phyloP scores from a whole-genome alignment of 2,329 filamentous ascomycete species.

The Teratosphaeria zuluensis region DNA sequence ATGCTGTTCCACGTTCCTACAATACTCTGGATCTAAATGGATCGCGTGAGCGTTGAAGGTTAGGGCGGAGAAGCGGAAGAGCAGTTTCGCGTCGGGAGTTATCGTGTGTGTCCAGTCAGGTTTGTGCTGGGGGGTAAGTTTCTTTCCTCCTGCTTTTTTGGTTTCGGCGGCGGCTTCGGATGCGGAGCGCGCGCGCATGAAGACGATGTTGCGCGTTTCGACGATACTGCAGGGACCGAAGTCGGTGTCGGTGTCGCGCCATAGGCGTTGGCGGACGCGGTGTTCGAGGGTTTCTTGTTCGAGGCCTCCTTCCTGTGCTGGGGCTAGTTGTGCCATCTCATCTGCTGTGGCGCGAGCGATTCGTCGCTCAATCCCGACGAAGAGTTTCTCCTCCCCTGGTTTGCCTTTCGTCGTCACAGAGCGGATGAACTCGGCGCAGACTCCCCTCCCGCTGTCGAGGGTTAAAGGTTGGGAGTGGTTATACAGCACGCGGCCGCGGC shows the following conservation, averaged over 20 bases:
- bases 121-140: conserved; percentile 36
- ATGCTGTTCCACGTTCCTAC: conserved; percentile 62
- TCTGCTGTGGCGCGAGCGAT: conserved; percentile 27
- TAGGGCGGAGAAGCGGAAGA: conserved; percentile 85
- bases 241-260: conserved; percentile 34
- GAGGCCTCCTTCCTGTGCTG: conserved; percentile 29
- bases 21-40: conserved; percentile 69
- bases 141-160: conserved; percentile 25
- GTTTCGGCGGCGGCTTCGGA: conserved; percentile 27
- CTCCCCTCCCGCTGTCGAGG: conserved; percentile 28
- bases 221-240: conserved; percentile 38
- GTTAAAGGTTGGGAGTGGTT: conserved; percentile 22
- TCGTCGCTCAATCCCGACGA: conserved; percentile 50
- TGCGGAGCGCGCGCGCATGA: conserved; percentile 44
- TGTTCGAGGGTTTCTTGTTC: conserved; percentile 22
- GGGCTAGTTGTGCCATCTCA: conserved; percentile 24
- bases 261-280: conserved; percentile 32
- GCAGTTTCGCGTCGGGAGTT: conserved; percentile 56
- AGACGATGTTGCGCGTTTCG: conserved; percentile 54
- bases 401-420: conserved; percentile 41
- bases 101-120: conserved; percentile 51
- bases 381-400: conserved; percentile 45
- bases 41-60: conserved; percentile 90
- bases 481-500: conserved; percentile 63
- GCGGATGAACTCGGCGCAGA: conserved; percentile 40